Evolutionary conservation across 2,329 filamentous ascomycete genomes (phyloP).

Genomic region (Claviceps sorghi): DNA sequence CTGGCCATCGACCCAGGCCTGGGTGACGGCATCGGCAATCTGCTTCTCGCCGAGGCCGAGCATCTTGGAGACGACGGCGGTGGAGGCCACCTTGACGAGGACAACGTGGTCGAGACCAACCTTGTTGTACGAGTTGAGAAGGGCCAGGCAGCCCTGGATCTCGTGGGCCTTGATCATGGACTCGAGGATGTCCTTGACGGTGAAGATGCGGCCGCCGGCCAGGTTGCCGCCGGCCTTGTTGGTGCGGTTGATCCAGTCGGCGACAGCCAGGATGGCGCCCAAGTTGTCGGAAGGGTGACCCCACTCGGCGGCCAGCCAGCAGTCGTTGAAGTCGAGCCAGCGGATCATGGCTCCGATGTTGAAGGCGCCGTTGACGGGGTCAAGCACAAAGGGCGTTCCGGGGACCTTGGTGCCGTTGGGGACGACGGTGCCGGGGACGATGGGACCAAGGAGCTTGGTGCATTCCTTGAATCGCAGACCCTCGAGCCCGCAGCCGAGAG

Average conservation of each 20-base stretch:
- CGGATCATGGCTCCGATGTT: conserved; percentile 98
- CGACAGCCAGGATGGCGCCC: conserved; percentile 88
- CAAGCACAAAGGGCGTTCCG: conserved; percentile 85
- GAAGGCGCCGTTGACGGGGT: conserved; percentile 91
- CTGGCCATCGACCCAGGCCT: conserved; percentile 96
- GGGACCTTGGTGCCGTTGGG: conserved; percentile 85
- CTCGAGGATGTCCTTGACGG: conserved; percentile 80
- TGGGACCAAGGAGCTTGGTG: conserved; percentile 81
- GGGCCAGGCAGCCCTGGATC: conserved; percentile 90
- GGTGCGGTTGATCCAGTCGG: conserved; percentile 94
- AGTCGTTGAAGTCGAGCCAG: conserved; percentile 99
- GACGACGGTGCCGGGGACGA: conserved; percentile 79
- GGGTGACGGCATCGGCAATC: conserved; percentile 88
- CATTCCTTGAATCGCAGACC: conserved; percentile 92
- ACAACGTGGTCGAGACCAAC: conserved; percentile 96
- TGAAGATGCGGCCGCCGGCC: conserved; percentile 77
- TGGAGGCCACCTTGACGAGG: conserved; percentile 90
- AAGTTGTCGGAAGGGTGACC: conserved; percentile 97
- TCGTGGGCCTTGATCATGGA: conserved; percentile 99
- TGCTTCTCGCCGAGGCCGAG: conserved; percentile 78
- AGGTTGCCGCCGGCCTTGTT: conserved; percentile 63
- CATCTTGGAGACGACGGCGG: conserved; percentile 91
- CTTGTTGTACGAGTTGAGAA: conserved; percentile 98
- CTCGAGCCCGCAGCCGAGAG: conserved; percentile 90
- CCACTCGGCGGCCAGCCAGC: conserved; percentile 98